phyloP scores from a whole-genome alignment of 1,284 basidiomycete species.

The Ganoderma meredithae region DNA sequence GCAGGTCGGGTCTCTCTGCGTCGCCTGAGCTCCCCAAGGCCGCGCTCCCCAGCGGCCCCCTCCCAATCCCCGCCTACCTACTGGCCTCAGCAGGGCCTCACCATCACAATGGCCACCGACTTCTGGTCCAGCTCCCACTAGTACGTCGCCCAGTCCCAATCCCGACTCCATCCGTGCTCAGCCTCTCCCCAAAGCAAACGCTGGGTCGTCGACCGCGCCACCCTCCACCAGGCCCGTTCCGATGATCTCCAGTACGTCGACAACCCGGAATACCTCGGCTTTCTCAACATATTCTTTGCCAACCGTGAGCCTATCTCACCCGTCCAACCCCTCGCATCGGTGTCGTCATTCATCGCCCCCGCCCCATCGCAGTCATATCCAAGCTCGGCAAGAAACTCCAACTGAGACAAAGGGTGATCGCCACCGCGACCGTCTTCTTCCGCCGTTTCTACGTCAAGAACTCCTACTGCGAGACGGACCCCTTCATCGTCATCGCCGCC shows the following conservation, averaged over 20 bases:
- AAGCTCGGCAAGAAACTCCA: conserved; percentile 88
- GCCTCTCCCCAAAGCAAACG: conserved; percentile 64
- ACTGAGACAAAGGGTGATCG: conserved; percentile 89
- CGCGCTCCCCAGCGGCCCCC: background rate
- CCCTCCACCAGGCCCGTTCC: conserved; percentile 73
- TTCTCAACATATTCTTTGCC: conserved; percentile 86
- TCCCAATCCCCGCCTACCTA: conserved; percentile 4
- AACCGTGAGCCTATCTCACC: conserved; percentile 59
- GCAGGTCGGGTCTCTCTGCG: conserved; percentile 28
- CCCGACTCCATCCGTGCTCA: conserved; percentile 3
- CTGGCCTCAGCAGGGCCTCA: background rate
- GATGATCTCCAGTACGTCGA: conserved; percentile 83
- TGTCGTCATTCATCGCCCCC: background rate
- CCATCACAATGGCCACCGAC: conserved; percentile 67
- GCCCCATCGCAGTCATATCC: conserved; percentile 69
- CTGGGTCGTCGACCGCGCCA: conserved; percentile 87
- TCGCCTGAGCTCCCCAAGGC: no score
- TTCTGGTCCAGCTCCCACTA: conserved; percentile 81
- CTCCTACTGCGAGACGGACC: conserved; percentile 92
- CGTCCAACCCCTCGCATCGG: conserved; percentile 12
- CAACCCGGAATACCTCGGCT: conserved; percentile 76
- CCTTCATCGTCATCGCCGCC: conserved; percentile 90
- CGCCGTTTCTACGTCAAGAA: conserved; percentile 96
- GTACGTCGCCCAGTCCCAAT: conserved; percentile 49
- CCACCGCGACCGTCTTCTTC: conserved; percentile 94